phyloP scores from a whole-genome alignment of 441 rosid species.

The Syzygium syzygioides region DNA sequence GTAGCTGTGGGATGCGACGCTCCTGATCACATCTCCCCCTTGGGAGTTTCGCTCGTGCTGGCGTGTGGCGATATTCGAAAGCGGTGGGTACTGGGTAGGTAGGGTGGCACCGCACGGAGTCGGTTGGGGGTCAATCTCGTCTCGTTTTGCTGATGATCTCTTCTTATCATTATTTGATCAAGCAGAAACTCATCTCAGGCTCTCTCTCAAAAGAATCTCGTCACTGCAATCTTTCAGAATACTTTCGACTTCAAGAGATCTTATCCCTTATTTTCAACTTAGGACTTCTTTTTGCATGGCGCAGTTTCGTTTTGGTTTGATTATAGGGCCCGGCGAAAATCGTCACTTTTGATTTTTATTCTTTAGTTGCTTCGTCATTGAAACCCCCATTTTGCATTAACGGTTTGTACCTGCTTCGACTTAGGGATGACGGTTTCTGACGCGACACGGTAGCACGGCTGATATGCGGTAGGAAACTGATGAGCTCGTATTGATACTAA shows the following conservation, averaged over 20 bases:
- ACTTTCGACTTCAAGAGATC: too few relatives aligned
- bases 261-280: too few relatives aligned
- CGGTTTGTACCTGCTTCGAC: not conserved
- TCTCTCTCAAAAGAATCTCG: too few relatives aligned
- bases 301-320: too few relatives aligned
- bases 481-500: rapidly evolving
- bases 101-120: too few relatives aligned
- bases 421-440: rapidly evolving
- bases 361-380: not conserved
- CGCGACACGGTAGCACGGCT: rapidly evolving
- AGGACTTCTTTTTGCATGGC: too few relatives aligned
- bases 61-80: not conserved
- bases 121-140: too few relatives aligned
- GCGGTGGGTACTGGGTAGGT: not conserved
- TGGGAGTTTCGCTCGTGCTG: not conserved
- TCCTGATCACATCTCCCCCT: not conserved
- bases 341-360: not conserved
- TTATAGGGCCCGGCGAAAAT: rapidly evolving
- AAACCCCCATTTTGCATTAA: not conserved
- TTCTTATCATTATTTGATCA: too few relatives aligned
- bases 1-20: not conserved
- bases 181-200: too few relatives aligned
- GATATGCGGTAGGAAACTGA: too few relatives aligned
- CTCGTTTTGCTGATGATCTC: too few relatives aligned
- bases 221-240: too few relatives aligned